A percentile compares a stretch with the other conserved stretches of the same genome.
Conservation (phyloP, 805 yeast species). For the Danielozyma ontarioensis region DNA sequence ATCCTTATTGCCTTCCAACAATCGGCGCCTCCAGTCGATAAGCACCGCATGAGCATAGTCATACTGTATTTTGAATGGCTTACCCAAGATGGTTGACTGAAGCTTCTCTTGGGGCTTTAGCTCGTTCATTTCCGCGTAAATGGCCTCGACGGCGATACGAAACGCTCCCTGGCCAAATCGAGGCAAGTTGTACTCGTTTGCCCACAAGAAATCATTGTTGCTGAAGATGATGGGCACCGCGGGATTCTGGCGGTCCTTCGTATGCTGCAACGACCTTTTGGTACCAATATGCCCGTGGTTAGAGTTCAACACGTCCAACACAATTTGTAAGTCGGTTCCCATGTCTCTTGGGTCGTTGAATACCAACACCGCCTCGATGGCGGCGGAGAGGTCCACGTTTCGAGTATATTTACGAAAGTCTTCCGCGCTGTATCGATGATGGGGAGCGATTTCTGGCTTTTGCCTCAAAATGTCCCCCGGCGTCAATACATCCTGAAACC, state of each 20-base stretch:
- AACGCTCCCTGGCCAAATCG: constrained; percentile 93
- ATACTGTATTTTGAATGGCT: constrained; percentile 74
- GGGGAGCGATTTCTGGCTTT: constrained; percentile 62
- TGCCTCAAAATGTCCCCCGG: constrained; percentile 66
- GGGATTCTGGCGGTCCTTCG: constrained; percentile 31
- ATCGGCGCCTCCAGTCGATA: constrained; percentile 45
- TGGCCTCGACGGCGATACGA: constrained; percentile 53
- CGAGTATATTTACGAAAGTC: constrained; percentile 40
- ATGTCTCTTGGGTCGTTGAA: constrained; percentile 88
- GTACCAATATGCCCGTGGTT: constrained; percentile 64
- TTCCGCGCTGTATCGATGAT: constrained; percentile 47
- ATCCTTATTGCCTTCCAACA: constrained; percentile 14
- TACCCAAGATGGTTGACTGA: constrained; percentile 63
- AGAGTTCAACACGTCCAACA: constrained; percentile 64
- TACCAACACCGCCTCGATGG: constrained; percentile 72
- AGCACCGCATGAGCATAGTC: constrained; percentile 77
- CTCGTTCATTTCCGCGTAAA: constrained; percentile 52
- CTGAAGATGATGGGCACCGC: constrained; percentile 72
- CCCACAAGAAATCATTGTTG: constrained; percentile 83
- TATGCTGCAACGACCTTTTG: constrained; percentile 23
- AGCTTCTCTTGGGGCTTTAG: constrained; percentile 33
- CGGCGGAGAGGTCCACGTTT: constrained; percentile 22
- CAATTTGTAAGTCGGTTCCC: constrained; percentile 79
- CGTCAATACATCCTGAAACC: constrained; percentile 69
- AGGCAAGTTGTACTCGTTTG: constrained; percentile 71